These are phyloP conservation scores for Metschnikowia proteae DNA, from an alignment of 805 yeast species.

Conservation along the genomic window DNA sequence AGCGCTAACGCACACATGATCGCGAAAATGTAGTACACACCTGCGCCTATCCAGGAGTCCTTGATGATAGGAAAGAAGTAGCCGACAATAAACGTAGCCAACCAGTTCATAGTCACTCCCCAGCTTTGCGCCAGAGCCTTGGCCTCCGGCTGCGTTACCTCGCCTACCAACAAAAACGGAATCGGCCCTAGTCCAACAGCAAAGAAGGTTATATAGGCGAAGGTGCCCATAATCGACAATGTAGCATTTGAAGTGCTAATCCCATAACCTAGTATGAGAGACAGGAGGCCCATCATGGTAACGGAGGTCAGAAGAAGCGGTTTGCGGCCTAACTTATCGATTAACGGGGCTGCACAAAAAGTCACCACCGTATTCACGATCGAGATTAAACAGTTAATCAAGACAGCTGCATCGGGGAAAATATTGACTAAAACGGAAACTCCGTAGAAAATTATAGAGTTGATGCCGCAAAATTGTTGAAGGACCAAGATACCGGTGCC, in stretches of 20 bases:
- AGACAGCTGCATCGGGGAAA: slow-evolving; percentile 67
- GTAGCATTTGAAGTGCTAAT: slow-evolving; percentile 46
- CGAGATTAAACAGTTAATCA: slow-evolving; percentile 74
- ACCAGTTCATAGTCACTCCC: slow-evolving; percentile 90
- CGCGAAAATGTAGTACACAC: slow-evolving; percentile 72
- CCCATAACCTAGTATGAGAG: slow-evolving; percentile 64
- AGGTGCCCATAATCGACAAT: slow-evolving; percentile 59
- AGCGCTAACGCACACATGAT: slow-evolving; percentile 49
- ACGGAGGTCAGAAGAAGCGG: slow-evolving; percentile 68
- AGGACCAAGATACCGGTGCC: slow-evolving; percentile 72
- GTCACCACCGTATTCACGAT: slow-evolving; percentile 73
- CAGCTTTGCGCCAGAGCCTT: slow-evolving; percentile 87
- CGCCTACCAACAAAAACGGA: slow-evolving; percentile 85
- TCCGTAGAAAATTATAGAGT: slow-evolving; percentile 90
- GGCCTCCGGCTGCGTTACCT: slow-evolving; percentile 78
- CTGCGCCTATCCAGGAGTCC: slow-evolving; percentile 60
- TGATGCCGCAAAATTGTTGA: slow-evolving; percentile 92
- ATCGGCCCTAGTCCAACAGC: slow-evolving; percentile 95
- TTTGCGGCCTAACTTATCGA: slow-evolving; percentile 75
- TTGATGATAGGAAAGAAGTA: slow-evolving; percentile 74
- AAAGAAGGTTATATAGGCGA: slow-evolving; percentile 75
- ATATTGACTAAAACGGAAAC: slow-evolving; percentile 72
- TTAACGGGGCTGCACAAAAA: slow-evolving; percentile 62
- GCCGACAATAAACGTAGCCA: slow-evolving; percentile 81
- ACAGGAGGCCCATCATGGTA: slow-evolving; percentile 59